phyloP scores from a whole-genome alignment of 495 filamentous ascomycete species.

The Niebla homalea region DNA sequence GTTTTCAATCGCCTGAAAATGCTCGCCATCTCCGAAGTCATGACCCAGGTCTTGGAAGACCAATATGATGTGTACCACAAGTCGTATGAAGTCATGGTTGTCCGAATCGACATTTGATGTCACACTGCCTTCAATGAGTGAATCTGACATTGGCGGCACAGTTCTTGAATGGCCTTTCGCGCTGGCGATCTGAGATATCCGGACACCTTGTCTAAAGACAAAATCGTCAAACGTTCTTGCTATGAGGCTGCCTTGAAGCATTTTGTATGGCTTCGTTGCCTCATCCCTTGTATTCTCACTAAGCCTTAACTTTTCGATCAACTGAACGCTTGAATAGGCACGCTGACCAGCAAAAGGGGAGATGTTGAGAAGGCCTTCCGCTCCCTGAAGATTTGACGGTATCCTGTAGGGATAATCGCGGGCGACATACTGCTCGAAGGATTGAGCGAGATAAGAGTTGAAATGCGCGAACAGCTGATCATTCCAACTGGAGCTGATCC shows the following conservation, averaged over 20 bases:
- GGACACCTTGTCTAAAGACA: conserved; percentile 43
- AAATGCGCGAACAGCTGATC: conserved; percentile 85
- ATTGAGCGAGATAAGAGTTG: conserved; percentile 61
- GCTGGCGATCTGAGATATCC: conserved; percentile 41
- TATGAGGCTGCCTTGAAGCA: conserved; percentile 53
- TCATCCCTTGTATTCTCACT: conserved; percentile 27
- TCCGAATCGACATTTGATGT: conserved; percentile 30
- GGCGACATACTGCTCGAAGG: conserved; percentile 50
- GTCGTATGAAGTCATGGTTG: conserved; percentile 45
- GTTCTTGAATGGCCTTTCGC: conserved; percentile 32
- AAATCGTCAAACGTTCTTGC: conserved; percentile 42
- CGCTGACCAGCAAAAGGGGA: conserved; percentile 41
- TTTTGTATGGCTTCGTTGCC: conserved; percentile 43
- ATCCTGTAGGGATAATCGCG: conserved; percentile 31
- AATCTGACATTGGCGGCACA: conserved; percentile 24
- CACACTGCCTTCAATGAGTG: conserved; percentile 12
- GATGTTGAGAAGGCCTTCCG: conserved; percentile 40
- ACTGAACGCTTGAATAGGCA: conserved; percentile 30
- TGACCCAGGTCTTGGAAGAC: conserved; percentile 30
- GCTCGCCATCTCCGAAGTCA: conserved; percentile 20
- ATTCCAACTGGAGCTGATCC: conserved; percentile 70
- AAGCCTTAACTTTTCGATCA: conserved; percentile 37
- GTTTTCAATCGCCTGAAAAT: conserved; percentile 37
- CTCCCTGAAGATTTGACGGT: conserved; percentile 23
- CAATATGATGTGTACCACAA: conserved; percentile 48